Percentiles rank a stretch among this genome's conserved stretches.
Conservation (phyloP, 306 rosid genomes). For the Adenanthera pavonina region DNA sequence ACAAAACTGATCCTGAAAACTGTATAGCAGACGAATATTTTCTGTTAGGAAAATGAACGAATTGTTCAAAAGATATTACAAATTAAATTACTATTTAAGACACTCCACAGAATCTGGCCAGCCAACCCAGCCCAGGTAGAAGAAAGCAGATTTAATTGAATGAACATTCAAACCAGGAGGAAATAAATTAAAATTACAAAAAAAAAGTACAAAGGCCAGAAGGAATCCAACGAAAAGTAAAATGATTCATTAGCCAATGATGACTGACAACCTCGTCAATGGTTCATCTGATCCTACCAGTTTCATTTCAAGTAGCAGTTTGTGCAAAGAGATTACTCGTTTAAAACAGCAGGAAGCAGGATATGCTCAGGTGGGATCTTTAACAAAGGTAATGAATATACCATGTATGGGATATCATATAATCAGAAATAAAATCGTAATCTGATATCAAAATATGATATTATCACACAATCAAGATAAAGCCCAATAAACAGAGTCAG, state of each 20-base stretch:
- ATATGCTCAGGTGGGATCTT: background rate
- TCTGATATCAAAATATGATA: background rate
- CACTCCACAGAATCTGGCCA: constrained; percentile 10
- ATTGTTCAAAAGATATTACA: background rate
- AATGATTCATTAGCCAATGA: constrained; percentile 27
- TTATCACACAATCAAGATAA: background rate
- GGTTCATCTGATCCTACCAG: constrained; percentile 1
- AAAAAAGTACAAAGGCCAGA: constrained; percentile 5
- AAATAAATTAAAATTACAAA: constrained; percentile 16
- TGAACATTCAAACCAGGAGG: background rate
- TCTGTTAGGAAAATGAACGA: background rate
- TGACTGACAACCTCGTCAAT: background rate
- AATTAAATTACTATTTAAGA: background rate
- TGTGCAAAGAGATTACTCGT: background rate
- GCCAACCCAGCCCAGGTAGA: constrained; percentile 30
- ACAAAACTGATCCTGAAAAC: background rate
- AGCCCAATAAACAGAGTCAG: constrained; percentile 1
- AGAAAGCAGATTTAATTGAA: constrained; percentile 15
- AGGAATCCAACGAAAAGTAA: constrained; percentile 7
- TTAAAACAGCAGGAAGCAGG: background rate
- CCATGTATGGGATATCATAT: constrained; percentile 15
- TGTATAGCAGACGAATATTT: background rate
- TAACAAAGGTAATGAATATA: constrained; percentile 8
- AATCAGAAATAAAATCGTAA: constrained; percentile 8
- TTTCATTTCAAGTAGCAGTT: background rate